These are phyloP conservation scores for Arctium minus DNA, from an alignment of 129 eudicot species.

Conservation along the genomic window DNA sequence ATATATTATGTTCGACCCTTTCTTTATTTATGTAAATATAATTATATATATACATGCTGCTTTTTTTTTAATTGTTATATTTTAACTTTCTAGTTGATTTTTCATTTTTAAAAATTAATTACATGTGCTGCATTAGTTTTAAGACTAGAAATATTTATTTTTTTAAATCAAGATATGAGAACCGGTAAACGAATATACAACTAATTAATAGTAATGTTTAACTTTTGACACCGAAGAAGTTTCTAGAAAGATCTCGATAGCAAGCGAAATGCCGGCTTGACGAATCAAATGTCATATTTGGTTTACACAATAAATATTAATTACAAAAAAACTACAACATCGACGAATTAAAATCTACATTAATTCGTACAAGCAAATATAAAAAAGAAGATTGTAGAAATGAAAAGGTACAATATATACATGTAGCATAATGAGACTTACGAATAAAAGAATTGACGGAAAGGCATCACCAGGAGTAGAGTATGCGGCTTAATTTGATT, in stretches of 20 bases:
- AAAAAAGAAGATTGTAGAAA: neutral
- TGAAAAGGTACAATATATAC: neutral
- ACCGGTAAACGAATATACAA: neutral
- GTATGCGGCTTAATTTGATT: too few relatives aligned
- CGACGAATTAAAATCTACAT: neutral
- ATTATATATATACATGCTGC: too few relatives aligned
- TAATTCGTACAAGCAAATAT: neutral
- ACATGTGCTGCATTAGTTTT: neutral
- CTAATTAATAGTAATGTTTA: too few relatives aligned
- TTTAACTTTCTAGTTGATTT: too few relatives aligned
- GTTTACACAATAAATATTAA: neutral
- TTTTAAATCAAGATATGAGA: neutral
- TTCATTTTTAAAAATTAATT: too few relatives aligned
- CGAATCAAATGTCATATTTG: too few relatives aligned
- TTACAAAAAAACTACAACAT: neutral
- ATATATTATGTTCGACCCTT: too few relatives aligned
- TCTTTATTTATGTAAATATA: too few relatives aligned
- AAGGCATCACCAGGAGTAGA: too few relatives aligned
- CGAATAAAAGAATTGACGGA: neutral
- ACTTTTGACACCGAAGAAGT: neutral
- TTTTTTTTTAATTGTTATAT: too few relatives aligned
- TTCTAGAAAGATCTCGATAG: neutral
- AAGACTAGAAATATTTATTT: neutral
- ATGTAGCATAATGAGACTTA: neutral
- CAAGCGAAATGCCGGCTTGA: neutral